Evolutionary conservation across 2,329 filamentous ascomycete genomes (phyloP).

Genomic region (Lecanosticta acicola): DNA sequence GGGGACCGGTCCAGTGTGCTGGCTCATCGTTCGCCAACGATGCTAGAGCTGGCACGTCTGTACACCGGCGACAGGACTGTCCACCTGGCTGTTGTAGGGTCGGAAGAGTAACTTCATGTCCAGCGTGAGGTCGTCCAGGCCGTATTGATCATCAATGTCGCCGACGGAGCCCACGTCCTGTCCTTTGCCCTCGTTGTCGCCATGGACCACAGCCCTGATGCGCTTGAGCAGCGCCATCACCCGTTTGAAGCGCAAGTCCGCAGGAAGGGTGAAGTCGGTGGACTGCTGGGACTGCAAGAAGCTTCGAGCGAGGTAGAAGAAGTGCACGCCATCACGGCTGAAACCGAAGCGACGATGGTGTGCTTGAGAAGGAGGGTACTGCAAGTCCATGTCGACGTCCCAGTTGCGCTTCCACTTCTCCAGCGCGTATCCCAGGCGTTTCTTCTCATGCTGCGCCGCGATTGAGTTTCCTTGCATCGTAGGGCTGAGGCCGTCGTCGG

Average conservation of each 20-base stretch:
- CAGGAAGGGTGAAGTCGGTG: slow-evolving; percentile 48
- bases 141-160: slow-evolving; percentile 63
- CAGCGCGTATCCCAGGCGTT: slow-evolving; percentile 49
- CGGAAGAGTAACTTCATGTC: slow-evolving; percentile 68
- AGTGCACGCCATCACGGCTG: slow-evolving; percentile 65
- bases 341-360: slow-evolving; percentile 61
- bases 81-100: slow-evolving; percentile 42
- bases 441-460: slow-evolving; percentile 46
- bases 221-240: slow-evolving; percentile 57
- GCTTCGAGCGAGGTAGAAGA: slow-evolving; percentile 65
- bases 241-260: slow-evolving; percentile 55
- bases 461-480: slow-evolving; percentile 38
- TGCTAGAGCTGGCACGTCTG: slow-evolving; percentile 24
- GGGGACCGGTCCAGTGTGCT: too few species aligned
- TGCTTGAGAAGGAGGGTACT: slow-evolving; percentile 55
- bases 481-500: slow-evolving; percentile 35
- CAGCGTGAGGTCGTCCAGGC: slow-evolving; percentile 55
- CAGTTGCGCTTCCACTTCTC: slow-evolving; percentile 68
- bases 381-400: slow-evolving; percentile 63
- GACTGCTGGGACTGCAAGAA: slow-evolving; percentile 51
- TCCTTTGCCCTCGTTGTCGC: slow-evolving; percentile 59
- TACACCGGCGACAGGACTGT: slow-evolving; percentile 31
- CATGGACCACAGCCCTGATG: slow-evolving; percentile 55
- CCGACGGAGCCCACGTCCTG: slow-evolving; percentile 64
- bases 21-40: too few species aligned